Evolutionary conservation across 176 grass and related monocot species (phyloP), one percentile per base, ranked within the genome.

Genomic region (Zoysia japonica): DNA sequence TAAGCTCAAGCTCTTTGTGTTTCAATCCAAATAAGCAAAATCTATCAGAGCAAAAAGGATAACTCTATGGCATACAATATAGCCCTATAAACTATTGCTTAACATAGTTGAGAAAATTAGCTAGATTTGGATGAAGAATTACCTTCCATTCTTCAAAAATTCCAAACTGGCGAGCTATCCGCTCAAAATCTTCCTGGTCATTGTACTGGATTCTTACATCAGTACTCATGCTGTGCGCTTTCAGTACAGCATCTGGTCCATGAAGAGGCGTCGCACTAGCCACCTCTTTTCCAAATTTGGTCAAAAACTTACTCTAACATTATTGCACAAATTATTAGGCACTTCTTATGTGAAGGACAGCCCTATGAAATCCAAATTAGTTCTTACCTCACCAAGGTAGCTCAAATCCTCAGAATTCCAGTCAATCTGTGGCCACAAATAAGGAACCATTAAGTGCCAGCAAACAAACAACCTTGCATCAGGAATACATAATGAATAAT

Each of bases 121-220:
- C 28, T 3, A 44, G 16, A 63, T 78, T 20, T 72, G 15, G 59
- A n/a, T 56, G 63, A 57, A 70, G 81, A 77, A 83, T 72, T 61
- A 89, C 96, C 92, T 99, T 99, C 96, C 96, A 99, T 71, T 99
- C 96, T 91, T 99, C 90, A 61, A 99, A 99, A 84, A 95, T 99
- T 80, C 92, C 96, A 80, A 99, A 91, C 70, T 99, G 90, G 10
- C 88, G 86, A 82, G 96, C 96, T 61, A 99, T 92, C 69, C 65
- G 88, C 76, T 93, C 96, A 47, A 99, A 99, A 70, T 95, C 90
- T 9, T 65, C 82, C 81, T 99, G 90, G 9, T 99, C 88, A 0
- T 62, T 78, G 8, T 95, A 99, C 59, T 93, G 75, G 63, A 99
- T 95, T 76, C 88, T 93, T 76, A 99, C 84, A 84, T 99, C 96